Conservation (phyloP, 2,329 filamentous ascomycete species). For the Hymenoscyphus salicellus region DNA sequence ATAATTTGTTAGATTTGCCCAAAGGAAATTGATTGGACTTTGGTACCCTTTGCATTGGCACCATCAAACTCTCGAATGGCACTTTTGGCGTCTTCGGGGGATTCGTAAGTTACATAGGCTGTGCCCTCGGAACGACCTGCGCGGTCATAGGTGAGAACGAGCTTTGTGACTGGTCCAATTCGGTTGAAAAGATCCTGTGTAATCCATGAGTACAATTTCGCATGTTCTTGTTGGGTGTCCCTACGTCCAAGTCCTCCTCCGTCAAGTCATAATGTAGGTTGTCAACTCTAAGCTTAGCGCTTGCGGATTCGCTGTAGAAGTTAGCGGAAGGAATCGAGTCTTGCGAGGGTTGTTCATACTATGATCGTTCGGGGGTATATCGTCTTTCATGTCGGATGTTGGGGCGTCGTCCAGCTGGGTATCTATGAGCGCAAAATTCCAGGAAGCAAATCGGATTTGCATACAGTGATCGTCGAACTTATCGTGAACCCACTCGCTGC, state of each 20-base stretch:
- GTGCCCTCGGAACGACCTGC: conserved; percentile 83
- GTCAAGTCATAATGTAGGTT: conserved; percentile 92
- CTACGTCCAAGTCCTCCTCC: conserved; percentile 76
- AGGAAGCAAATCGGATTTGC: conserved; percentile 12
- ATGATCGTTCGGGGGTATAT: conserved; percentile 32
- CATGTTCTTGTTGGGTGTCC: conserved; percentile 16
- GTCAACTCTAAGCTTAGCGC: conserved; percentile 75
- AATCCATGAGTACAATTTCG: conserved; percentile 16
- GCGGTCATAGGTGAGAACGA: conserved; percentile 79
- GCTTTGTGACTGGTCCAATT: conserved; percentile 68
- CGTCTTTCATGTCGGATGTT: conserved; percentile 28
- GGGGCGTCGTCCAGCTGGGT: conserved; percentile 31
- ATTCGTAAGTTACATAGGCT: conserved; percentile 78
- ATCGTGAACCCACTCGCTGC: conserved; percentile 91
- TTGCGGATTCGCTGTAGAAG: conserved; percentile 45
- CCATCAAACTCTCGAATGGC: conserved; percentile 82
- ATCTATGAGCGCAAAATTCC: conserved; percentile 23
- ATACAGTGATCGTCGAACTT: conserved; percentile 73
- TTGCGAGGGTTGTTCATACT: conserved; percentile 23
- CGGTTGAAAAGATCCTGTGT: conserved; percentile 72
- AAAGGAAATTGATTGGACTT: background rate
- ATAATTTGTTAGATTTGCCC: conserved; percentile 16
- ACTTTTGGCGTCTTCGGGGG: conserved; percentile 64
- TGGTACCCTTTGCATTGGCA: conserved; percentile 77
- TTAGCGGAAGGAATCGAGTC: conserved; percentile 13